Conservation (phyloP, 257 asterid genomes). For the Plantago major region DNA sequence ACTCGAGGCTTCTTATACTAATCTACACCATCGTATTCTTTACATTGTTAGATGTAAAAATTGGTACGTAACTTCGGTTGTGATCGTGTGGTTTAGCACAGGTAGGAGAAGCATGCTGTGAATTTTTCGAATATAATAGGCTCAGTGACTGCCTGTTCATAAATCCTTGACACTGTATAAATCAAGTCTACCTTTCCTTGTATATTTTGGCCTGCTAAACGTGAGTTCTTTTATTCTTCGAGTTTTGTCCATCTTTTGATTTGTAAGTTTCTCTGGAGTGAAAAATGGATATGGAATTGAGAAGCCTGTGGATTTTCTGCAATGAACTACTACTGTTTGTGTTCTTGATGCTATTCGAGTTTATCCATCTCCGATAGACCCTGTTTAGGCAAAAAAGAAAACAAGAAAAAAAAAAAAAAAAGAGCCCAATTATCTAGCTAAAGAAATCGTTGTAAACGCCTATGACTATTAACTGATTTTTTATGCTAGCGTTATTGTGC, state of each 20-base stretch:
- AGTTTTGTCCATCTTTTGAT: background rate
- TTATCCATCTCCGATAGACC: too few relatives aligned
- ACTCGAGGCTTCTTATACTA: background rate
- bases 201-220: background rate
- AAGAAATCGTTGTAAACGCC: too few relatives aligned
- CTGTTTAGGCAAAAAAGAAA: too few relatives aligned
- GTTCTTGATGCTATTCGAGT: too few relatives aligned
- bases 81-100: background rate
- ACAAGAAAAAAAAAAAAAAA: too few relatives aligned
- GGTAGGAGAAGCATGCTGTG: too few relatives aligned
- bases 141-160: too few relatives aligned
- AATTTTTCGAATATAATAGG: too few relatives aligned
- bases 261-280: slow-evolving; percentile 2
- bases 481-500: too few relatives aligned
- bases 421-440: too few relatives aligned
- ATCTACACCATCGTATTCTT: slow-evolving; percentile 5
- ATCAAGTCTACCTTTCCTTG: background rate
- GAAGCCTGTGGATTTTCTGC: background rate
- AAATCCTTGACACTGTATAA: background rate
- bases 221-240: background rate
- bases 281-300: background rate
- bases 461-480: too few relatives aligned
- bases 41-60: slow-evolving; percentile 6
- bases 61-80: slow-evolving; percentile 1
- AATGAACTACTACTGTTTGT: too few relatives aligned